Conservation (phyloP, 2,329 filamentous ascomycete species). For the Botrytis sinoallii region DNA sequence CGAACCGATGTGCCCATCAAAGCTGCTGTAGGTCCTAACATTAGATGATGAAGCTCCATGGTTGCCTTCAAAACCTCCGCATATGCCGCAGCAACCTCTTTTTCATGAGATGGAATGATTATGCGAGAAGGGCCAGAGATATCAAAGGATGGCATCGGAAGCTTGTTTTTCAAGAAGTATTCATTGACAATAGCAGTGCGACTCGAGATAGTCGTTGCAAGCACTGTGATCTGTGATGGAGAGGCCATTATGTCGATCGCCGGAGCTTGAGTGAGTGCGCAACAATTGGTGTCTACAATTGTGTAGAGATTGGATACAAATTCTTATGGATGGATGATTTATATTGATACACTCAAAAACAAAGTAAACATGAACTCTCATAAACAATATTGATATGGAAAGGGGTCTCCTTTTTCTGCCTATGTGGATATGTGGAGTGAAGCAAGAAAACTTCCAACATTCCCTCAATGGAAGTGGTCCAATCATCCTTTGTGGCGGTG, state of each 20-base stretch:
- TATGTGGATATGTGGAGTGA: not conserved
- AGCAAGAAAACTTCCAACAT: not conserved
- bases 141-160: constrained; percentile 8
- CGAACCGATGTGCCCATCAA: constrained; percentile 9
- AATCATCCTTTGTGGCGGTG: not conserved
- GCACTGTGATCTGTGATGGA: not conserved
- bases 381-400: not conserved
- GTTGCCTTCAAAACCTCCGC: constrained; percentile 4
- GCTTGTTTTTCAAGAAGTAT: not conserved
- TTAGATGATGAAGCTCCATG: constrained; percentile 9
- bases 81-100: not conserved
- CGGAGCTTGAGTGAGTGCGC: not conserved
- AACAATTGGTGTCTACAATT: not conserved
- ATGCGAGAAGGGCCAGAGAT: not conserved
- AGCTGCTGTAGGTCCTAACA: constrained; percentile 10
- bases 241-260: not conserved
- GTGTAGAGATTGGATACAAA: not conserved
- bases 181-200: not conserved
- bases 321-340: not conserved
- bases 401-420: not conserved
- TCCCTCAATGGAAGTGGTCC: not conserved
- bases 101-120: not conserved
- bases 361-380: not conserved
- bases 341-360: not conserved
- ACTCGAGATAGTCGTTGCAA: not conserved